These are phyloP conservation scores for Oehlia diaphana DNA, from an alignment of 192 early-diverging fungal species.

Conservation along the genomic window DNA sequence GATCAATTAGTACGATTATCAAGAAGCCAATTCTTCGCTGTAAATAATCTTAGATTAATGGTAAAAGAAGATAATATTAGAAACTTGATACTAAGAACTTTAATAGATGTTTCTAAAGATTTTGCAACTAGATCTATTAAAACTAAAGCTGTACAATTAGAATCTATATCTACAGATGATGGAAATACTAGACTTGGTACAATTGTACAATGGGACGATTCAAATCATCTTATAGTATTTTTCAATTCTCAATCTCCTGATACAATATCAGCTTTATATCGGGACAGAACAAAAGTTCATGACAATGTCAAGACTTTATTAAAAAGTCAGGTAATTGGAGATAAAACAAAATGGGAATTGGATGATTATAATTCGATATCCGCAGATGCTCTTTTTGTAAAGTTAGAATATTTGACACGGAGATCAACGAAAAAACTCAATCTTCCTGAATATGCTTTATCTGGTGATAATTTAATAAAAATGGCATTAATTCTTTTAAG, in stretches of 20 bases:
- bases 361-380: background rate
- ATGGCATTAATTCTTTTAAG: constrained; percentile 21
- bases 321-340: background rate
- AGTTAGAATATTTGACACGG: constrained; percentile 20
- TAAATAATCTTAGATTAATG: constrained; percentile 30
- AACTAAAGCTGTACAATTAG: background rate
- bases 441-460: background rate
- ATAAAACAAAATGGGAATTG: constrained; percentile 1
- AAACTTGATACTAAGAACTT: constrained; percentile 9
- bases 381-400: background rate
- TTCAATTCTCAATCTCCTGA: constrained; percentile 7
- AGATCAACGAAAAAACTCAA: background rate
- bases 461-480: constrained; percentile 18
- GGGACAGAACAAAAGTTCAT: constrained; percentile 7
- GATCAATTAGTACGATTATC: constrained; percentile 32
- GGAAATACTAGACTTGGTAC: background rate
- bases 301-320: background rate
- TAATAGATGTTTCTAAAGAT: constrained; percentile 14
- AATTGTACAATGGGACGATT: background rate
- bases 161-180: background rate
- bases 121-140: constrained; percentile 13
- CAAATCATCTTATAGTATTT: constrained; percentile 17
- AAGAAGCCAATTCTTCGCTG: constrained; percentile 20
- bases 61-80: constrained; percentile 12
- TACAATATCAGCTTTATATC: constrained; percentile 9